Percentiles rank a stretch among this genome's conserved stretches.
Evolutionary conservation across 2,329 filamentous ascomycete genomes (phyloP).

Genomic region (Dactylellina sp.): DNA sequence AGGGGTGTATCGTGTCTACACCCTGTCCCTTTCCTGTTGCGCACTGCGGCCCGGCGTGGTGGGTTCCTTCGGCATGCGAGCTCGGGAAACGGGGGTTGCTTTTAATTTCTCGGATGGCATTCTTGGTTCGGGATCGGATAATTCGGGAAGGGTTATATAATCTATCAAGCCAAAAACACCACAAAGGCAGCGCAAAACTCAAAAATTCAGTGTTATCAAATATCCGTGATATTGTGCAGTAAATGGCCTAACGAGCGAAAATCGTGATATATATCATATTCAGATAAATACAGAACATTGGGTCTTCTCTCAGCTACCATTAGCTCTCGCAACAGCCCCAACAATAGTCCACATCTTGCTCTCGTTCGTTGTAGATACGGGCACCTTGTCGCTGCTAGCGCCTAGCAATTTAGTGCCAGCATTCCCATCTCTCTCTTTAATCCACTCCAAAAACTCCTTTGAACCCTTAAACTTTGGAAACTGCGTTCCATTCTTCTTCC

Average conservation of each 20-base stretch:
- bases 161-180: neutral
- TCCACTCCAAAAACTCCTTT: conserved; percentile 22
- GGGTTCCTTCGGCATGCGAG: conserved; percentile 18
- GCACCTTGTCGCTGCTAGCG: neutral
- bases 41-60: neutral
- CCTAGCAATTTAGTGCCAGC: neutral
- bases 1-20: too few species aligned
- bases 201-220: too few species aligned
- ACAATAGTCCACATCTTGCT: neutral
- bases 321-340: neutral
- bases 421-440: conserved; percentile 4
- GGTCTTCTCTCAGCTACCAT: too few species aligned
- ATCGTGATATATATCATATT: too few species aligned
- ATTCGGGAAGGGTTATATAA: neutral
- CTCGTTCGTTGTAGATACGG: neutral
- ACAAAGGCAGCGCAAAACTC: neutral
- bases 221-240: too few species aligned
- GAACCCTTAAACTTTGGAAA: conserved; percentile 22
- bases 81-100: conserved; percentile 13
- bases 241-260: too few species aligned
- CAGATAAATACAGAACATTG: too few species aligned
- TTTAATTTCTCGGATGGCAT: neutral
- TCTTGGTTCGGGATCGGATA: conserved; percentile 24
- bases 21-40: neutral
- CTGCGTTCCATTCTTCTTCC: conserved; percentile 12